These are phyloP conservation scores for Solanum etuberosum DNA, from an alignment of 257 asterid species.

Conservation along the genomic window DNA sequence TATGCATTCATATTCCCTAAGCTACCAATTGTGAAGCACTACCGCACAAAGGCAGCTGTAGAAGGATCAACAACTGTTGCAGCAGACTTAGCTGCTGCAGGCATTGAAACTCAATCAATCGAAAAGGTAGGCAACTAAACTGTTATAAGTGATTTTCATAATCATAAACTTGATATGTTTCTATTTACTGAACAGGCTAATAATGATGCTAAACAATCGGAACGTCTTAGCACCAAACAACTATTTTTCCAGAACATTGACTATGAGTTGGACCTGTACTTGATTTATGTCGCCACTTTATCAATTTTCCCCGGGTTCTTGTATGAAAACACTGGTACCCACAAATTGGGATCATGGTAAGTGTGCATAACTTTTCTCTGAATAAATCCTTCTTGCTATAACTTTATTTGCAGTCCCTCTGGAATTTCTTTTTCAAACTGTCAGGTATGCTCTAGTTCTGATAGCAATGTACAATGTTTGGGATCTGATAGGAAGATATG, in stretches of 20 bases:
- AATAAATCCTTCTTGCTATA: neutral
- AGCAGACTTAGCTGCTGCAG: conserved; percentile 79
- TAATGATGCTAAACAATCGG: conserved; percentile 10
- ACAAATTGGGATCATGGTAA: conserved; percentile 68
- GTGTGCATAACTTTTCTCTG: neutral
- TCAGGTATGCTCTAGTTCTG: conserved; percentile 27
- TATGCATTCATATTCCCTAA: conserved; percentile 25
- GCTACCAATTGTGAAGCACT: conserved; percentile 28
- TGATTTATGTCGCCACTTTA: conserved; percentile 34
- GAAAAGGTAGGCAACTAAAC: neutral
- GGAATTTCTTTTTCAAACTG: neutral
- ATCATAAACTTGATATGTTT: neutral
- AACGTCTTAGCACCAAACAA: conserved; percentile 42
- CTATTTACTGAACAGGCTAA: conserved; percentile 7
- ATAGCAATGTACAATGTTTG: conserved; percentile 21
- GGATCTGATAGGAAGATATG: conserved; percentile 24
- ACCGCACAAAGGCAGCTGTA: conserved; percentile 33
- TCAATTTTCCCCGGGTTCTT: neutral
- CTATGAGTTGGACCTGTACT: conserved; percentile 54
- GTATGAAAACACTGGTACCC: conserved; percentile 61
- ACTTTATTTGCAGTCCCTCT: neutral
- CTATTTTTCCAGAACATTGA: conserved; percentile 38
- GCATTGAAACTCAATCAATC: conserved; percentile 21
- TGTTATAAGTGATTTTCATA: neutral
- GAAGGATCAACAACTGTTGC: conserved; percentile 78